Evolutionary conservation across 2,329 filamentous ascomycete genomes (phyloP), one percentile per base, ranked within the genome.

Genomic region (Sphaerulina vaccinii): DNA sequence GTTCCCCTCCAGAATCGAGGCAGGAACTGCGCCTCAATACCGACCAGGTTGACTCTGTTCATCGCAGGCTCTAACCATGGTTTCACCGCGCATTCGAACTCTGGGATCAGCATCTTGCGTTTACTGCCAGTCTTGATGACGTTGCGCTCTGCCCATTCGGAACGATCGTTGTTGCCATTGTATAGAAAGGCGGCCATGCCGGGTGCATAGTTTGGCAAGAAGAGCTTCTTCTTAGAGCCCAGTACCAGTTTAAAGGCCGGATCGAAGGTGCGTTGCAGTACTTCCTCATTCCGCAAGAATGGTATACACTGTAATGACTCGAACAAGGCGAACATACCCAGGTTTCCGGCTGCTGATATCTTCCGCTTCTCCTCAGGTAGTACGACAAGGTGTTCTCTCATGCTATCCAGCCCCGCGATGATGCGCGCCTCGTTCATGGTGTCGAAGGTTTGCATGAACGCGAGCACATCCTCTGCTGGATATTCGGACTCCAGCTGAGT

Each of bases 41-140:
- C 79, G 49, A 75, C 78, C 53, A 77, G 73, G 42, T 81, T 79
- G 1, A 86, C 83, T 22, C 79, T 76, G 43, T 79, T 73, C 53
- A 96, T 83, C 6, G 84, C 84, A 49, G 79, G 75, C 32, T 84
- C 74, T 15, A 97, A 75, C 27, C 85, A 84, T 55, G 88, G 85
- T 57, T 85, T 84, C 35, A 96, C 83, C 9, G 88, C 88, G 86
- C 88, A 95, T 37, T 96, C 88, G 66, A 96, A 97, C 58, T 93
- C 87, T 29, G 83, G 78, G 8, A 80, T 75, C 1, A 85, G 83
- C 44, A 95, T 79, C 16, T 78, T 75, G 10, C 82, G 78, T 41
- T 80, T 77, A 57, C 87, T 80, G 23, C 45, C 45, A 29, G 37
- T 39, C 33, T 80, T 82, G n/a, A 78, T 76, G 82, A 87, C 91